These are phyloP conservation scores for apple (Malus domestica) DNA, from an alignment of 306 rosid species.

Conservation along the genomic window DNA sequence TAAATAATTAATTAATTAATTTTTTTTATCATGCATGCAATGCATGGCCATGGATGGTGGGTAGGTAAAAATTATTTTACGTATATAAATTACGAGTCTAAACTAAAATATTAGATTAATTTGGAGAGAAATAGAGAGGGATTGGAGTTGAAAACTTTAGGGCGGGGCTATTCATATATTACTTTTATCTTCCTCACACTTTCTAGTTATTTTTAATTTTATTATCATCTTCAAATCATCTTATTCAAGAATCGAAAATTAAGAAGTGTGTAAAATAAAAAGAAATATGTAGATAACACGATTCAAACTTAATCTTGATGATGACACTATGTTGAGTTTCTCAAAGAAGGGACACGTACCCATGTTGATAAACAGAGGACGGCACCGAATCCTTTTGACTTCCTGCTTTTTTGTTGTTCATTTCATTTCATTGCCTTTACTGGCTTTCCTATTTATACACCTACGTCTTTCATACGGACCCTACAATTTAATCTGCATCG, in stretches of 20 bases:
- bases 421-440: background rate
- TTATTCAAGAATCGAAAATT: no score
- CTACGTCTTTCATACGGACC: slow-evolving; percentile 34
- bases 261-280: no score
- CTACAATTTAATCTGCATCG: slow-evolving; percentile 10
- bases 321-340: slow-evolving; percentile 1
- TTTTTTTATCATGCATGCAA: background rate
- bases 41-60: background rate
- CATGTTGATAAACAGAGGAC: slow-evolving; percentile 39
- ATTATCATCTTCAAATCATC: no score
- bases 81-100: background rate
- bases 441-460: slow-evolving; percentile 48
- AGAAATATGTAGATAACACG: no score
- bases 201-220: no score
- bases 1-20: background rate
- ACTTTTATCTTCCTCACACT: no score
- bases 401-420: background rate
- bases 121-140: background rate
- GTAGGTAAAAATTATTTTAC: background rate
- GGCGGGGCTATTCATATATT: accelerated
- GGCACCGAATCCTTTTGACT: slow-evolving; percentile 86
- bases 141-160: background rate
- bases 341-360: slow-evolving; percentile 57
- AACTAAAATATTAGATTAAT: background rate
- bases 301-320: background rate